Evolutionary conservation across 495 filamentous ascomycete genomes (phyloP).

Genomic region (Darksidea phi): DNA sequence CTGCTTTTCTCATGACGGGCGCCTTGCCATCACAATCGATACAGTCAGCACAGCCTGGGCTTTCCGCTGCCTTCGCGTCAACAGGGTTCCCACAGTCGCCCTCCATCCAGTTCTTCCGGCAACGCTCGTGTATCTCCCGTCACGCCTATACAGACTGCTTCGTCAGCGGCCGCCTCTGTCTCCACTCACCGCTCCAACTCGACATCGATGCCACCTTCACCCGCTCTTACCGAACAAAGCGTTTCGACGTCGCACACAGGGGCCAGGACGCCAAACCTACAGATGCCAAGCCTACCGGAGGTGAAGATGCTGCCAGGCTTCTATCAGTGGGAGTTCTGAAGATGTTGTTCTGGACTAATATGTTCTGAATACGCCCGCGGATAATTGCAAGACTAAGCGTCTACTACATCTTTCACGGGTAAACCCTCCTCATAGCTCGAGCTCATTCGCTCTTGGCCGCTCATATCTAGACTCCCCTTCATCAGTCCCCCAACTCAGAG

Average conservation of each 20-base stretch:
- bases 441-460: too few relatives aligned
- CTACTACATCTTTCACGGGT: too few relatives aligned
- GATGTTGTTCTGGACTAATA: too few relatives aligned
- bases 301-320: background rate
- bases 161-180: background rate
- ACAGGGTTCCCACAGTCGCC: background rate
- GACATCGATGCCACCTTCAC: conserved; percentile 3
- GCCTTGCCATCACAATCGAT: background rate
- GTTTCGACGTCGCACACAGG: background rate
- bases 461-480: background rate
- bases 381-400: too few relatives aligned
- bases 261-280: background rate
- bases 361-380: too few relatives aligned
- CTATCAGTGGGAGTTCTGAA: background rate
- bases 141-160: background rate
- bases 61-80: background rate
- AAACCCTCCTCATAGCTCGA: too few relatives aligned
- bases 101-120: background rate
- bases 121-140: background rate
- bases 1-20: too few relatives aligned
- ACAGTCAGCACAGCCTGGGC: background rate
- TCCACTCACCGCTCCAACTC: background rate
- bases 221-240: conserved; percentile 3
- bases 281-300: background rate
- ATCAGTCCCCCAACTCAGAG: background rate